Base-by-base conservation (phyloP, 257 asterid genomes). In the Ligustrum vulgare region DNA sequence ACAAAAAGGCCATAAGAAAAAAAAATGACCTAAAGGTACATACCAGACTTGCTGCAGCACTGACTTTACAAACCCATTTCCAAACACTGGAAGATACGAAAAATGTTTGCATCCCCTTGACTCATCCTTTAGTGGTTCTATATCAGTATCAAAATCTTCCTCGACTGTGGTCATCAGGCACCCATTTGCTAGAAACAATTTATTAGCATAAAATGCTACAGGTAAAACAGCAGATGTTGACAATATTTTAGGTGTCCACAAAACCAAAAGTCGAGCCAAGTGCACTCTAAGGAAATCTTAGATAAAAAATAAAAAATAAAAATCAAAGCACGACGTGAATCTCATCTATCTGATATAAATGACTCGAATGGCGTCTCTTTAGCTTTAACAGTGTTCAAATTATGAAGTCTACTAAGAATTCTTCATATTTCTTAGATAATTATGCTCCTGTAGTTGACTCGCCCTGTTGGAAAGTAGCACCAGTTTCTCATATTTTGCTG, bases 391-490 rank as follows among this genome's bases (percentile, higher is more conserved):
- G 74, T 74, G 77, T 74, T 79, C 84, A 78, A 84, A 79, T 66
- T 39, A 78, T 75, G 64, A 73, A 82, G 72, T 75, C 86, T 37
- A 32, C 81, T 67, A 87, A 81, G 76, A 78, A 76, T 72, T 85
- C 81, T 80, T 77, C 87, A 20, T 97, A 92, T 78, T 75, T 81
- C 72, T 20, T 86, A 10, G 96, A 92, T 78, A 84, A 81, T 81
- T 86, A 85, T 70, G 88, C 78, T 84, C 81, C 78, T 13, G 89
- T 86, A 43, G 96, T 82, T 39, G 99, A 95, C 84, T 95, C 99
- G 32, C 98, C 99, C 69, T 95, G 99, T 84, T 95, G 98, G 97
- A 95, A 82, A 87, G 98, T 97, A 66, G 90, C 97, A 65, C 83
- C 93, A 6, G 86, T 87, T 77, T 84, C 92, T 80, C 87, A 79